Base-by-base conservation (phyloP, 1,139 yeast genomes). In the Scheffersomyces cryptocercus region DNA sequence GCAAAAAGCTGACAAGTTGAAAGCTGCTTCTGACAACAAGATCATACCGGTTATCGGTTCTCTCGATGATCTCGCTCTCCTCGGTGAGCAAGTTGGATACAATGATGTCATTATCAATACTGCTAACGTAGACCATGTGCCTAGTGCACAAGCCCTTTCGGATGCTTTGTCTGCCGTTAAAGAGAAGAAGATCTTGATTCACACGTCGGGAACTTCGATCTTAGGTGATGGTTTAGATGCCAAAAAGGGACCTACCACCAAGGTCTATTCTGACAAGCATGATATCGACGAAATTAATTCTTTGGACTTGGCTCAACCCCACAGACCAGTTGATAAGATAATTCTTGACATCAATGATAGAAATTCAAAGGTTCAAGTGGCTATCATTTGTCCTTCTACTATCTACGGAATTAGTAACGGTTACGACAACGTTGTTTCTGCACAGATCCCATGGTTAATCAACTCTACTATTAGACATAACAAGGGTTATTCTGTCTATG, bases 131-230 rank as follows among this genome's bases (percentile, higher is more conserved):
- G 73, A 68, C 49, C 67, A 67, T 49, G 55, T 62, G 12, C 58
- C 64, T 7, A 62, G 69, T 32, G 66, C 67, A n/a, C 49, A 63
- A 37, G 55, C 55, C 5, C 45, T 68, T 33, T 39, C 57, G 8
- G 45, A 54, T 4, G 54, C 50, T 3, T 54, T 62, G 40, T 34
- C 39, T 12, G 38, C 35, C 5, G 14, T 45, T 4, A 7, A 36
- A 3, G 44, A 46, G 11, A 56, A 56, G 43, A 58, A 54, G 33
- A 46, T 67, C 32, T 56, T 68, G 31, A 53, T 72, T 39, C 77
- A 71, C 42, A 70, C 75, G 29, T 67, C 76, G 1, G 77, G 77
- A 9, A 68, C 74, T 1, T 62, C 70, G 7, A 53, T 69, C 24
- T 9, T 62, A 28, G 61, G 62, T 3, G 75, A 70, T 43, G 56